Evolutionary conservation across 345 rosid species (phyloP), one percentile per base, ranked within the genome.

Genomic region (Nasturtium officinale): DNA sequence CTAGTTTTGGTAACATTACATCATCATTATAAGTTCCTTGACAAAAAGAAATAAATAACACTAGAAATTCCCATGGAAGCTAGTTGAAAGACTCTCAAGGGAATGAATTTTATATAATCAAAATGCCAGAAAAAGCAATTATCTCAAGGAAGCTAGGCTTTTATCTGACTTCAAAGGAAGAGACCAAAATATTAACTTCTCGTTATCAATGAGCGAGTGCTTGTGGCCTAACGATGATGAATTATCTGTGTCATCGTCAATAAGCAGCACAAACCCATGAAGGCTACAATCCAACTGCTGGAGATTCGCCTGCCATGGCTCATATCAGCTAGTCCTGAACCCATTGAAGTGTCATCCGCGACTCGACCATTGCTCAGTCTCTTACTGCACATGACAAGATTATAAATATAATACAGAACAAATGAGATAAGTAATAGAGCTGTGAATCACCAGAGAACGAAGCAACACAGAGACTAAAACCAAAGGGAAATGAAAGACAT

Each of bases 281-380:
- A 66, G 54, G 25, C 32, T 33, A 61, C n/a, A 9, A 68, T 33
- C 79, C 79, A 75, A 45, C 32, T 61, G 43, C 33, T 61, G 50
- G 51, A 75, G 61, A 61, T 9, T 10, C 38, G 64, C 17, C 43
- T 53, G 42, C 70, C 73, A 17, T 1, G 18, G 58, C 79, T 76
- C 74, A 54, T 33, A 43, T 61, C 64, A 32, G 64, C 52, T 50
- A 23, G 56, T 40, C 62, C 73, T 29, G 67, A 33, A 40, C 42
- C 69, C 43, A 45, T 17, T 46, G 74, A 53, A 68, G 65, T 69
- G 9, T 76, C 74, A 23, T 76, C 74, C 15, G 58, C 74, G 3
- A 61, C 65, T 69, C 70, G 58, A 33, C 74, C 79, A 69, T 76
- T 76, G 77, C 47, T 42, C 30, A 47, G 16, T 73, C 51, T 48